phyloP scores from a whole-genome alignment of 2,329 filamentous ascomycete genomes.

The Microdochium bolleyi region DNA sequence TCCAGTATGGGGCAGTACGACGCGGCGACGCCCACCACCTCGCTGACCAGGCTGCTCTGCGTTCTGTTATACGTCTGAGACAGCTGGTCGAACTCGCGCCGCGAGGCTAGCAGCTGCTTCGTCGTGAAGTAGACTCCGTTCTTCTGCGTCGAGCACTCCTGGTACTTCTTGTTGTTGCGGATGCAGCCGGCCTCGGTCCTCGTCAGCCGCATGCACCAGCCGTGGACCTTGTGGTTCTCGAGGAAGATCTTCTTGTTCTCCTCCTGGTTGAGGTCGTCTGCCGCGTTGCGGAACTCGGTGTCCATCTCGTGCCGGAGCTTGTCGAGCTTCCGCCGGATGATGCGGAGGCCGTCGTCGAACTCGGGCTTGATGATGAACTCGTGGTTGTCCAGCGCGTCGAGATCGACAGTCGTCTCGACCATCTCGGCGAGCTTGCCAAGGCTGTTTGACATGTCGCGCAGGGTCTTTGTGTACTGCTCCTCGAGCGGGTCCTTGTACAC shows the following conservation, averaged over 20 bases:
- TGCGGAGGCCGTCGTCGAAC: constrained; percentile 80
- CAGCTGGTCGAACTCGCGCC: constrained; percentile 88
- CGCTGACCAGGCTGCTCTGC: constrained; percentile 80
- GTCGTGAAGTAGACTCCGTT: constrained; percentile 99
- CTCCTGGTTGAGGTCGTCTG: constrained; percentile 79
- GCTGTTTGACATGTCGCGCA: constrained; percentile 68
- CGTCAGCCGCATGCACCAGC: constrained; percentile 93
- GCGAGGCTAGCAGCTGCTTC: constrained; percentile 65
- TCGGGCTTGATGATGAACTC: constrained; percentile 99
- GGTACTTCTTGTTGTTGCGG: constrained; percentile 80
- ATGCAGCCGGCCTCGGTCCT: constrained; percentile 88
- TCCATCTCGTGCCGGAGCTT: constrained; percentile 77
- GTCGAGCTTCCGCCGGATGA: constrained; percentile 89
- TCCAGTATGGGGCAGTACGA: constrained; percentile 94
- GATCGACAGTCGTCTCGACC: constrained; percentile 96
- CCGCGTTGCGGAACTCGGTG: constrained; percentile 67
- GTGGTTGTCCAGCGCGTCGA: constrained; percentile 91
- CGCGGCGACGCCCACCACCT: constrained; percentile 87
- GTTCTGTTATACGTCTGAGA: constrained; percentile 93
- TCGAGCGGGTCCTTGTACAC: constrained; percentile 83
- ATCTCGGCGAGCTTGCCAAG: constrained; percentile 88
- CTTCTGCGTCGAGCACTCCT: constrained; percentile 96
- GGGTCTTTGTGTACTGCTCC: constrained; percentile 75
- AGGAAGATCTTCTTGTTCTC: constrained; percentile 98
- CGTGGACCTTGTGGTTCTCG: constrained; percentile 91